phyloP scores from a whole-genome alignment of 116 monocot species.

The Cymodocea nodosa region DNA sequence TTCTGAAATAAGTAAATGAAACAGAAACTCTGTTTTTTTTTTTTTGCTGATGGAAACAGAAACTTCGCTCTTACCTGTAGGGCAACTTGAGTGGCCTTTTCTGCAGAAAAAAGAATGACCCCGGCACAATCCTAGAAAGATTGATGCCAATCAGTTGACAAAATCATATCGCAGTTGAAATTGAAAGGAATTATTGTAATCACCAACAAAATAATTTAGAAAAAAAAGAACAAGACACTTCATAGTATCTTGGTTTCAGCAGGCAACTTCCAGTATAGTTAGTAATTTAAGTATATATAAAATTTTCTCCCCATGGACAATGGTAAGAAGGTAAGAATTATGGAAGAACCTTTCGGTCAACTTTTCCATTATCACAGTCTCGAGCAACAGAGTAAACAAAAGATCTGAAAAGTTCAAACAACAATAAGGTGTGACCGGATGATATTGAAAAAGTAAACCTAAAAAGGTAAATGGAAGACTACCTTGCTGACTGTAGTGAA shows the following conservation, averaged over 20 bases:
- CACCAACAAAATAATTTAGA: too few species aligned
- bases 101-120: constrained; percentile 81
- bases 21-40: not conserved
- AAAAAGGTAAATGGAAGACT: not conserved
- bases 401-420: constrained; percentile 16
- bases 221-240: too few species aligned
- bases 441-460: not conserved
- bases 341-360: constrained; percentile 27
- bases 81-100: constrained; percentile 95
- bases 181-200: not conserved
- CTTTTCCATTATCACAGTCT: constrained; percentile 37
- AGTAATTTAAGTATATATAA: too few species aligned
- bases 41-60: not conserved
- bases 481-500: constrained; percentile 38
- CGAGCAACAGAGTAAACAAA: constrained; percentile 42
- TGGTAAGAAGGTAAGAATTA: not conserved
- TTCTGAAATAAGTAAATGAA: not conserved
- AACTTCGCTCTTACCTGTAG: constrained; percentile 51
- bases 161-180: not conserved
- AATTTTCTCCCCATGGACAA: too few species aligned
- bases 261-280: too few species aligned
- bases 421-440: constrained; percentile 2
- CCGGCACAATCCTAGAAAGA: constrained; percentile 78
- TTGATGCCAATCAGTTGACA: not conserved
- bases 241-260: too few species aligned